phyloP scores from a whole-genome alignment of 208 protist genomes.

The Leishmania aethiopica region DNA sequence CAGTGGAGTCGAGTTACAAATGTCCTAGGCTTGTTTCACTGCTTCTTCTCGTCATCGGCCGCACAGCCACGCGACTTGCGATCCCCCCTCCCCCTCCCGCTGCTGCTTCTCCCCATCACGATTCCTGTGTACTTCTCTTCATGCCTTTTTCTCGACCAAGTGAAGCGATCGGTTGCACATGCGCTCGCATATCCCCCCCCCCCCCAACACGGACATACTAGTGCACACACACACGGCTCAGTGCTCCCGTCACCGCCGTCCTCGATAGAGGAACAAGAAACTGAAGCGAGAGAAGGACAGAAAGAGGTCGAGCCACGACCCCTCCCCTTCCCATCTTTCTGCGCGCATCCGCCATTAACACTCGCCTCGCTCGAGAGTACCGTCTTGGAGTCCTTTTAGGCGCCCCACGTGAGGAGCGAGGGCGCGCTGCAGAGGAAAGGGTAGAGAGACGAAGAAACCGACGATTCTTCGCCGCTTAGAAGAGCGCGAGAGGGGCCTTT shows the following conservation, averaged over 20 bases:
- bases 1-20: neutral
- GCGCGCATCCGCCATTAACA: neutral
- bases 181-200: neutral
- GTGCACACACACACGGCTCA: neutral
- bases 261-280: neutral
- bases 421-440: neutral
- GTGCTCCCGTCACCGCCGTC: neutral
- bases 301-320: neutral
- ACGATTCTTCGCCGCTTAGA: neutral
- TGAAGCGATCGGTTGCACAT: neutral
- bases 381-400: neutral
- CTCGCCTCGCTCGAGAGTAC: neutral
- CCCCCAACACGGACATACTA: neutral
- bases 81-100: neutral
- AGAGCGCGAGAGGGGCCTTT: neutral
- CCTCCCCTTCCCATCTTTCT: neutral
- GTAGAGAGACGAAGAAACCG: neutral
- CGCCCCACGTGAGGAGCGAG: neutral
- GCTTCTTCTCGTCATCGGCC: neutral
- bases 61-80: neutral
- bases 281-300: neutral
- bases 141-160: neutral
- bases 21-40: neutral
- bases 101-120: neutral
- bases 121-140: neutral